phyloP scores from a whole-genome alignment of 2,329 filamentous ascomycete species.

The Aspergillus eucalypticola region DNA sequence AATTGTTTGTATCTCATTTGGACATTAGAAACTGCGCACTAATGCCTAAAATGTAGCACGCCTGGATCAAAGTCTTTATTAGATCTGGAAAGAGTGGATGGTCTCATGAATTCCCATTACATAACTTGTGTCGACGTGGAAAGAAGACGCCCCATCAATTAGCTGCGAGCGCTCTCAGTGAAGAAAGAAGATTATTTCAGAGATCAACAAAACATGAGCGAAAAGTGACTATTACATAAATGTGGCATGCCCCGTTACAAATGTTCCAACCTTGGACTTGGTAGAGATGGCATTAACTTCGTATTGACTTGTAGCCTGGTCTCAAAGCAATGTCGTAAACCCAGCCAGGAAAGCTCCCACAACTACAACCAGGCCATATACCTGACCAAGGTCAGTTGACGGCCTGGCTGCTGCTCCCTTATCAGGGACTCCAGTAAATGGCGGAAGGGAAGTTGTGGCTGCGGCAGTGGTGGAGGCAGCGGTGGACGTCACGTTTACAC shows the following conservation, averaged over 20 bases:
- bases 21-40: no score
- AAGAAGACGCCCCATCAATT: not conserved
- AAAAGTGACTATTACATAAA: not conserved
- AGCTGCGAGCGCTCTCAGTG: not conserved
- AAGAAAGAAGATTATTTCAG: not conserved
- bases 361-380: constrained; percentile 58
- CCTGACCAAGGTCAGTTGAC: constrained; percentile 53
- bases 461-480: constrained; percentile 36
- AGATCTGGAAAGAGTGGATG: no score
- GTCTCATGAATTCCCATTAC: no score
- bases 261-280: not conserved
- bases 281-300: not conserved
- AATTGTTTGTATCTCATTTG: no score
- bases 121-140: no score
- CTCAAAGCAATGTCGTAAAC: constrained; percentile 56
- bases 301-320: not conserved
- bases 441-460: constrained; percentile 35
- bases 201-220: not conserved
- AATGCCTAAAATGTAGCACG: no score
- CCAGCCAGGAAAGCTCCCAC: constrained; percentile 59
- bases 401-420: constrained; percentile 36
- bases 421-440: constrained; percentile 34
- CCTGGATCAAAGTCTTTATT: no score
- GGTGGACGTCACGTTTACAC: constrained; percentile 54
- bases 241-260: not conserved